Base-by-base conservation (phyloP, 1,284 basidiomycete genomes). In the Pulchroboletus neoregius region DNA sequence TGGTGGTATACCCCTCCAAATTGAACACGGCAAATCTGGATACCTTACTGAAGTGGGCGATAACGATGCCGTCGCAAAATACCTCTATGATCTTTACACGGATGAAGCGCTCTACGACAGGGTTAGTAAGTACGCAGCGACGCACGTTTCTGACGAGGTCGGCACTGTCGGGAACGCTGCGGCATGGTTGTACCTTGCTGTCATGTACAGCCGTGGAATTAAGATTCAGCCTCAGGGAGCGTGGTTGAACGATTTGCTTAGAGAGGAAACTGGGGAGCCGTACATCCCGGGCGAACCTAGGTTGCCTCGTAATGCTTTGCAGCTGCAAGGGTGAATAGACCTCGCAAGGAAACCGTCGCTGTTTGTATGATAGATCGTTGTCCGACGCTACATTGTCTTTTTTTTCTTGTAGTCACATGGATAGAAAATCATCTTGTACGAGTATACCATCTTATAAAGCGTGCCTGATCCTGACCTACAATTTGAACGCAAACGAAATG, bases 1-100 rank as follows among this genome's bases (percentile, higher is more conserved):
- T 2, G 91, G 91, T 51, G 91, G 91, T 58, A 93, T 94, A 62
- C 91, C 91, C 32, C 79, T 94, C 44, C 91, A 94, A 63, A 80
- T 94, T 57, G 79, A 82, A 56, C 69, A 92, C 56, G 88, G 87
- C 51, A 84, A 90, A 67, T 87, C 84, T 54, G 91, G 91, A 40
- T 93, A 78, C 76, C 73, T 93, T 52, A 84, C 82, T 53, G 78
- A 80, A 16, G 75, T 81, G 12, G 83, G 86, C 30, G 84, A 91
- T 63, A 84, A 86, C 58, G 73, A 71, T 5, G 69, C 80, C 13
- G 87, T 93, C 42, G 87, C 91, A 31, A 68, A 76, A 53, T 74
- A 89, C 62, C 73, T 92, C 46, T 84, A 74, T 67, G 76, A 90
- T 39, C 75, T 92, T 32, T 82, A 80, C 73, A 86, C 82, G 48